Evolutionary conservation across 139 green algal genomes (phyloP).

Genomic region (Haematococcus sp.): DNA sequence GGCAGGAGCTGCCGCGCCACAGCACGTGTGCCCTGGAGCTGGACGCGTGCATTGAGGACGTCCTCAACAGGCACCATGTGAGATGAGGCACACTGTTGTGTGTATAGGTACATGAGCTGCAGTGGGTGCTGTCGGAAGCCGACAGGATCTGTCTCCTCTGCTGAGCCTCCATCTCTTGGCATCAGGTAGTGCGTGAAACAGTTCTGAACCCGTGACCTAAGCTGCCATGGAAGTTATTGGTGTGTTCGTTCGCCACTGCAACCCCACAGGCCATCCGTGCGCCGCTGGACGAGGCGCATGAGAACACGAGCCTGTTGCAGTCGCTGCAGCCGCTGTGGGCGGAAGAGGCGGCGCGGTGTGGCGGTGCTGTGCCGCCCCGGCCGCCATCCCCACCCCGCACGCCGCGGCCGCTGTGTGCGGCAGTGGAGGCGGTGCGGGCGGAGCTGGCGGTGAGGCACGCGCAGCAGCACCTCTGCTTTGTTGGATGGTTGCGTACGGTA

Average conservation of each 20-base stretch:
- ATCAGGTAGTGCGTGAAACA: too few relatives aligned
- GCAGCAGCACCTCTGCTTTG: too few relatives aligned
- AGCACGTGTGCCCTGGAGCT: slow-evolving; percentile 82
- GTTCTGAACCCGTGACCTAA: too few relatives aligned
- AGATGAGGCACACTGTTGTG: background rate
- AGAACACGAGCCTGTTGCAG: slow-evolving; percentile 69
- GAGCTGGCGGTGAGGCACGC: slow-evolving; percentile 44
- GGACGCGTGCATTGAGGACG: slow-evolving; percentile 69
- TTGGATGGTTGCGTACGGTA: too few relatives aligned
- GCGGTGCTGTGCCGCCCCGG: slow-evolving; percentile 38
- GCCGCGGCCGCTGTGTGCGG: slow-evolving; percentile 48
- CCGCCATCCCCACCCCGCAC: slow-evolving; percentile 52
- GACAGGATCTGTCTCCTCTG: too few relatives aligned
- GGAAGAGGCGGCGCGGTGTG: slow-evolving; percentile 64
- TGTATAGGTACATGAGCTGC: too few relatives aligned
- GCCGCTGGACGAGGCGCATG: slow-evolving; percentile 53
- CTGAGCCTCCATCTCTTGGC: too few relatives aligned
- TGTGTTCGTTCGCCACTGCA: too few relatives aligned
- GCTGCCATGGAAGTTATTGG: too few relatives aligned
- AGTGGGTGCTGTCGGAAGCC: too few relatives aligned
- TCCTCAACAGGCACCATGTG: slow-evolving; percentile 78
- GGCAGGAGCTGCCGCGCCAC: slow-evolving; percentile 30
- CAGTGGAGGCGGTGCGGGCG: slow-evolving; percentile 49
- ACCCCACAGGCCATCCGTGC: slow-evolving; percentile 48
- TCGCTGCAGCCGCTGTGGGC: slow-evolving; percentile 88